Conservation (phyloP, 2,329 filamentous ascomycete genomes). For the Fusarium illudens region DNA sequence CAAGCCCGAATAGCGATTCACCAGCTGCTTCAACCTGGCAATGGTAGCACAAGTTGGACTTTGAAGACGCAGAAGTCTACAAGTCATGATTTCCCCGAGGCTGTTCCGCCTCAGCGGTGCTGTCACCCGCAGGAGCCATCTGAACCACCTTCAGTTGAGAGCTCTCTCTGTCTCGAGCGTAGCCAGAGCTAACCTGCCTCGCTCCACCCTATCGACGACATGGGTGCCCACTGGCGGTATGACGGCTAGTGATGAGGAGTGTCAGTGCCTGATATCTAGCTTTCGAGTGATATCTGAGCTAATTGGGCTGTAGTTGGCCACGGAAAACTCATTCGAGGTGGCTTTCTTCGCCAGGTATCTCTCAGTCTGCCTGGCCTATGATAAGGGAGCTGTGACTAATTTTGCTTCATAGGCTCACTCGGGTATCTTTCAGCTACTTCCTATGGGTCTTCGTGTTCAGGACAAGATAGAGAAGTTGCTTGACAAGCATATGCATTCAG, state of each 20-base stretch:
- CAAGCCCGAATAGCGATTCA: constrained; percentile 4
- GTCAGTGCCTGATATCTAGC: constrained; percentile 45
- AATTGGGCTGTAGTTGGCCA: constrained; percentile 63
- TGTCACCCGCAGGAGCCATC: constrained; percentile 8
- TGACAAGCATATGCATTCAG: constrained; percentile 84
- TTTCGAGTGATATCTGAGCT: constrained; percentile 10
- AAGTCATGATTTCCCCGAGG: constrained; percentile 29
- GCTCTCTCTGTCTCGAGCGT: constrained; percentile 34
- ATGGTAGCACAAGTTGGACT: background rate
- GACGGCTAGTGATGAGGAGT: constrained; percentile 63
- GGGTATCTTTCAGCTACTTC: constrained; percentile 91
- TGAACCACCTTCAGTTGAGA: constrained; percentile 24
- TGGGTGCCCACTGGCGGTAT: constrained; percentile 83
- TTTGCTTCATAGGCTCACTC: constrained; percentile 71
- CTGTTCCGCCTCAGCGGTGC: constrained; percentile 19
- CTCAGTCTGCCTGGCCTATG: background rate
- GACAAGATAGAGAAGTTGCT: constrained; percentile 86
- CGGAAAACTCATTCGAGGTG: constrained; percentile 72
- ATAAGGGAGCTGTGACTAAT: constrained; percentile 5
- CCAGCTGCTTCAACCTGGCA: background rate
- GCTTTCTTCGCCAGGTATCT: constrained; percentile 75
- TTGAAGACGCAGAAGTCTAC: background rate
- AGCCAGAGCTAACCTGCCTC: constrained; percentile 47
- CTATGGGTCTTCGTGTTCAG: constrained; percentile 85
- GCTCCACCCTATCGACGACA: constrained; percentile 69